Evolutionary conservation across 192 early-diverging fungal species (phyloP), one percentile per base, ranked within the genome.

Genomic region (Rhizophagus prolifer): DNA sequence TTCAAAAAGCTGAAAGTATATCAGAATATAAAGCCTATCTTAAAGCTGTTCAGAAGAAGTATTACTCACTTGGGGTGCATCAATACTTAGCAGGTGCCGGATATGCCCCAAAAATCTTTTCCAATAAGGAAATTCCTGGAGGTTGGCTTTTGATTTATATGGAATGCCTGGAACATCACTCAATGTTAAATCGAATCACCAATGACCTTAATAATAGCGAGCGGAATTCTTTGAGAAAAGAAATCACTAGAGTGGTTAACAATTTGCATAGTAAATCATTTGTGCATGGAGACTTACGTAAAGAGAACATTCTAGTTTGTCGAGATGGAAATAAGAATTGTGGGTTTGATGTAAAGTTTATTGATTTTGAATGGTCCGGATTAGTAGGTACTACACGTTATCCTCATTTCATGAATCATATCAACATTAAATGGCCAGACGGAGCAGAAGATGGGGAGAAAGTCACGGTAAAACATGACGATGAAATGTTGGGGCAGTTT

Each of bases 291-390:
- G 66, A 72, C 28, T 34, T 34, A 4, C 31, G 3, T 34, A 3
- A 34, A 2, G 66, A 26, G 16, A 72, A 58, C 25, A 28, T 50
- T 31, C 47, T 31, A 72, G 26, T 34, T 58, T 13, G 30, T 31
- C 1, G 31, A 58, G 46, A 68, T 0, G 16, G 23, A 34, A 0
- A 31, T 31, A 31, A 31, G 1, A 31, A 2, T 2, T 58, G 34
- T 36, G 34, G 4, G 3, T 71, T 71, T 71, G 70, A 71, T 58
- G 50, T 71, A 25, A 67, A 67, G 19, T 38, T 67, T 16, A 67
- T 67, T 38, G 65, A 67, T 67, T 67, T 67, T 67, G 70, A 71
- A 71, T 71, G 70, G 47, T 71, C 70, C 1, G 47, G 47, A 58
- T 16, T 14, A 16, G 68, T 46, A 41, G 46, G 46, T 12, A 21